Conservation (phyloP, 805 yeast genomes). For the Wickerhamiella spandovensis region DNA sequence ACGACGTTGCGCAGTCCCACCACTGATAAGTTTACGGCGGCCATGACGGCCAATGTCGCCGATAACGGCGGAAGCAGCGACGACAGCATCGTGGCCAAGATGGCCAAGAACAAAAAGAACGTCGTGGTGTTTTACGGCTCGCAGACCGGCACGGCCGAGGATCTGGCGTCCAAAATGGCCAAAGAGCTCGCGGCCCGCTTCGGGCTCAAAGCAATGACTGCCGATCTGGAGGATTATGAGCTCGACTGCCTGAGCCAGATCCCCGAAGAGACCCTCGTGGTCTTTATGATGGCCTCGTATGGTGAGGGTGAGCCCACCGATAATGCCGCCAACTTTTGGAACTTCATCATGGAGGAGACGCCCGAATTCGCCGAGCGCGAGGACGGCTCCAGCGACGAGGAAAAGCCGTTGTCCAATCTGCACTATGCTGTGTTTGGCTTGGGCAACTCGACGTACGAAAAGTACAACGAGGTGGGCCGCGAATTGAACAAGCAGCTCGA, state of each 20-base stretch:
- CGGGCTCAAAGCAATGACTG: slow-evolving; percentile 70
- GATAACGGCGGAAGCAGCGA: slow-evolving; percentile 1
- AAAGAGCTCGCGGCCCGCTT: slow-evolving; percentile 77
- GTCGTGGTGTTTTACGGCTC: slow-evolving; percentile 80
- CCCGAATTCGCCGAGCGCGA: slow-evolving; percentile 32
- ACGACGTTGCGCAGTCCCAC: background rate
- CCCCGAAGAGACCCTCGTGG: slow-evolving; percentile 43
- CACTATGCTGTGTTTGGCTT: slow-evolving; percentile 74
- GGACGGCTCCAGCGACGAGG: slow-evolving; percentile 10
- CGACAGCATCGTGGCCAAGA: slow-evolving; percentile 20
- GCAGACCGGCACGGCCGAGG: slow-evolving; percentile 98
- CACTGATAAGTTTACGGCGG: slow-evolving; percentile 1
- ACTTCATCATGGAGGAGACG: slow-evolving; percentile 28
- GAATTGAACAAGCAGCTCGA: slow-evolving; percentile 36
- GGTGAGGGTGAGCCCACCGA: slow-evolving; percentile 99
- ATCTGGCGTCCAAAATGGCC: slow-evolving; percentile 79
- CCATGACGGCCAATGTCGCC: slow-evolving; percentile 1
- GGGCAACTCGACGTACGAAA: slow-evolving; percentile 91
- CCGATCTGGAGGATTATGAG: slow-evolving; percentile 81
- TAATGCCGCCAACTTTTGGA: slow-evolving; percentile 66
- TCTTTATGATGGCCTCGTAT: slow-evolving; percentile 80
- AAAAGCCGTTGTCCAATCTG: slow-evolving; percentile 35
- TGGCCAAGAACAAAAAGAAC: slow-evolving; percentile 53
- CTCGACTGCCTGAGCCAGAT: slow-evolving; percentile 39
- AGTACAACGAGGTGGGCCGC: slow-evolving; percentile 70